Evolutionary conservation across 192 early-diverging fungal genomes (phyloP), one percentile per base, ranked within the genome.

Genomic region (Dimargaris cristalligena): DNA sequence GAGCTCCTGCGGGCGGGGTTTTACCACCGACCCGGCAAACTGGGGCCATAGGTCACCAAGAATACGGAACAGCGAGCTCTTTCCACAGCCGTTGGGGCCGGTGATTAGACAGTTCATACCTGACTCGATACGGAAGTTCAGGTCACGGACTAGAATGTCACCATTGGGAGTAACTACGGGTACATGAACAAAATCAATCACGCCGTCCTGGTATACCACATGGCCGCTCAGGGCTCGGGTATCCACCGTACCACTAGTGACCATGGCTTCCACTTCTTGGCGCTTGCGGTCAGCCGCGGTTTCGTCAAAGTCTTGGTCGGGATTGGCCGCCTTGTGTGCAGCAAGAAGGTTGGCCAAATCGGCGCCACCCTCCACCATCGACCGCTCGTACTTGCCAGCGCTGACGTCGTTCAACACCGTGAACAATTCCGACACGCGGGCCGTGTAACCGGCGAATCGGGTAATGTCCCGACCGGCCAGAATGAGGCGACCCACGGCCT

Each of bases 101-200:
- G 90, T 81, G 65, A 96, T 90, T 64, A 98, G 74, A 38, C 94
- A 68, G 64, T 96, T 89, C 75, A 84, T 86, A 34, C 95, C 92
- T 18, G 91, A 85, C 62, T 80, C 83, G 38, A 96, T 85, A 62
- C 85, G 78, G 80, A 98, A 94, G 55, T 67, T 83, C 59, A 98
- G 70, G 58, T 83, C 78, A 52, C 80, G 81, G 31, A 96, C 80
- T 26, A 96, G 78, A 23, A 95, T 80, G 76, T 99, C 93, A 35
- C 95, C 93, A 68, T 88, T 91, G 26, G 92, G 95, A 10, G 90
- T 88, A 0, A 95, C 87, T 60, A 99, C 88, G 10, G 95, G 95
- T 6, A 95, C 88, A 65, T 90, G 78, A 51, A 75, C 67, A 63
- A 99, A 99, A 63, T 90, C 81, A 61, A 99, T 90, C 25, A 80